Conservation (phyloP, 306 rosid genomes). For the Quercus parvula region DNA sequence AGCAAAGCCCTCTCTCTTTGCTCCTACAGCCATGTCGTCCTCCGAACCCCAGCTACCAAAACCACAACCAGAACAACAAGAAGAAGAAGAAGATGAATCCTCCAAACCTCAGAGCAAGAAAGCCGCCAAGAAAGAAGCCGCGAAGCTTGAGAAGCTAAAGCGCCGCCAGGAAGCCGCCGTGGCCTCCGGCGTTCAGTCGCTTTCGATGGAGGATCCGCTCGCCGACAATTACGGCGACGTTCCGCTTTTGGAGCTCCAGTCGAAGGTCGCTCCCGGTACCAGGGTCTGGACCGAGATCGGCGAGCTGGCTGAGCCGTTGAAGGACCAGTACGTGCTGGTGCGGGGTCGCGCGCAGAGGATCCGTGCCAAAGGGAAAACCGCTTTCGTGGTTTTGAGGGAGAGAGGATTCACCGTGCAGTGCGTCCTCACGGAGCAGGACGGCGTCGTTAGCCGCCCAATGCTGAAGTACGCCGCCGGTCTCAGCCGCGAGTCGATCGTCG, state of each 20-base stretch:
- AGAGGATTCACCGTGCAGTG: constrained; percentile 80
- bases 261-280: constrained; percentile 40
- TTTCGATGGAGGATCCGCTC: constrained; percentile 59
- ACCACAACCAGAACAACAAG: neutral
- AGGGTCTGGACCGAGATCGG: constrained; percentile 54
- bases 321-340: constrained; percentile 42
- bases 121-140: constrained; percentile 86
- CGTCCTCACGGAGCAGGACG: constrained; percentile 61
- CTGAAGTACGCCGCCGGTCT: constrained; percentile 65
- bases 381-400: constrained; percentile 71
- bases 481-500: constrained; percentile 80
- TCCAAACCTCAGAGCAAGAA: constrained; percentile 61
- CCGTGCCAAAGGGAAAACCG: constrained; percentile 85
- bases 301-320: constrained; percentile 30
- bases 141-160: constrained; percentile 75
- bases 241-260: constrained; percentile 63
- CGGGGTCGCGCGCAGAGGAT: constrained; percentile 79
- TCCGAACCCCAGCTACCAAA: neutral
- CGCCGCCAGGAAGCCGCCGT: constrained; percentile 56
- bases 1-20: no score
- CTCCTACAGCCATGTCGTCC: no score
- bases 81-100: constrained; percentile 30
- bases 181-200: constrained; percentile 29
- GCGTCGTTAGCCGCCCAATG: constrained; percentile 76
- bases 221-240: constrained; percentile 65